These are phyloP conservation scores for Cystobasidium slooffiae DNA, from an alignment of 1,284 basidiomycete genomes.

Conservation along the genomic window DNA sequence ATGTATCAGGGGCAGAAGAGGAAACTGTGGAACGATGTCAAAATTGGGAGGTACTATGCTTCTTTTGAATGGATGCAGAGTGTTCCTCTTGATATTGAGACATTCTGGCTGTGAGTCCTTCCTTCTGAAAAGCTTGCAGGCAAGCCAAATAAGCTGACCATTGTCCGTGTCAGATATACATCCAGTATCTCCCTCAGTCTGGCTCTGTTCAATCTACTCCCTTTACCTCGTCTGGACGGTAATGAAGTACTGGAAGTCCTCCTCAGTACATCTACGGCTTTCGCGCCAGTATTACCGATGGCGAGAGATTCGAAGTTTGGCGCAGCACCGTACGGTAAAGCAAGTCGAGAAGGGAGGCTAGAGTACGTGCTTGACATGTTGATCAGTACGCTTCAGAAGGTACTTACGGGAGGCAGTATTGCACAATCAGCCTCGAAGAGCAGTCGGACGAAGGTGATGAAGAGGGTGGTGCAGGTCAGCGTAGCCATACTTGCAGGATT, in stretches of 20 bases:
- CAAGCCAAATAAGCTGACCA: neutral
- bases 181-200: conserved; percentile 44
- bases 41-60: conserved; percentile 16
- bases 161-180: conserved; percentile 8
- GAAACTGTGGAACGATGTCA: conserved; percentile 30
- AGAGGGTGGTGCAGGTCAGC: neutral
- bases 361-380: neutral
- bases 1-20: conserved; percentile 18
- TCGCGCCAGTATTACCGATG: neutral
- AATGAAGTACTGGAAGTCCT: conserved; percentile 39
- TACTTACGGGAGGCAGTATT: neutral
- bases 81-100: conserved; percentile 4
- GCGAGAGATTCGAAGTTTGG: neutral
- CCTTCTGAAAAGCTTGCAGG: neutral
- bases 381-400: neutral
- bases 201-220: conserved; percentile 48
- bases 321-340: neutral
- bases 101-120: conserved; percentile 25
- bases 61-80: neutral
- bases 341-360: neutral
- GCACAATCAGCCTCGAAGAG: neutral
- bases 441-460: neutral
- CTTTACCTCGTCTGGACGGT: conserved; percentile 49
- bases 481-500: neutral
- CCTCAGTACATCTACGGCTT: neutral